Base-by-base conservation (phyloP, 1,284 basidiomycete species). In the Apiotrichum domesticum region DNA sequence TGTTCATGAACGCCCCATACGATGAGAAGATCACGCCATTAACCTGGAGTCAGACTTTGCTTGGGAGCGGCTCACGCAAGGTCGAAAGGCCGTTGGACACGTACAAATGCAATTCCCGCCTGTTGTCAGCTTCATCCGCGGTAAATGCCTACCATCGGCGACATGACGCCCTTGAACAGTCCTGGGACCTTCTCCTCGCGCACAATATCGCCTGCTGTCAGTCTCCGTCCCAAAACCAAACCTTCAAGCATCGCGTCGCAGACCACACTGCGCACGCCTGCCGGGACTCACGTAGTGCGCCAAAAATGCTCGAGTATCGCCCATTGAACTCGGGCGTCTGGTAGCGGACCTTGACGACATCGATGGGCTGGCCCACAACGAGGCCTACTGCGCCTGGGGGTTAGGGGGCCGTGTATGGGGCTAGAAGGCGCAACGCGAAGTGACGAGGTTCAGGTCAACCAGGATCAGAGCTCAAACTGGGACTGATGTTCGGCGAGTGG, bases 11-110 rank as follows among this genome's bases (percentile, higher is more conserved):
- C 58, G 72, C 70, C 35, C 72, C 70, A 56, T 77, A 77, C 4
- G 72, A 73, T 1, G 73, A 70, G 64, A 77, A 77, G 51, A 77
- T 69, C 8, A 76, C 62, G 33, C 75, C 75, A 65, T 77, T 77
- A 52, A 76, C 72, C 75, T 76, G 57, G 5, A 8, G 33, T 44
- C 15, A 55, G 56, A 42, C 11, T 14, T 10, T 39, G 14, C 37
- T n/a, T 40, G n/a, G 9, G 8, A 3, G 13, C 21, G 5, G 35
- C 11, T 9, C 6, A 11, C 21, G 47, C 39, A 51, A 39, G 37
- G 37, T 29, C 29, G 29, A 39, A 39, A 13, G 8, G 37, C 13
- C 13, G 37, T 8, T 39, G 2, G 13, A n/a, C 6, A 65, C 73
- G 40, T 49, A 73, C 72, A 48, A 74, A 74, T 10, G 72, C 73